Evolutionary conservation across 441 rosid genomes (phyloP), one percentile per base, ranked within the genome.

Genomic region (Lepidium campestre): DNA sequence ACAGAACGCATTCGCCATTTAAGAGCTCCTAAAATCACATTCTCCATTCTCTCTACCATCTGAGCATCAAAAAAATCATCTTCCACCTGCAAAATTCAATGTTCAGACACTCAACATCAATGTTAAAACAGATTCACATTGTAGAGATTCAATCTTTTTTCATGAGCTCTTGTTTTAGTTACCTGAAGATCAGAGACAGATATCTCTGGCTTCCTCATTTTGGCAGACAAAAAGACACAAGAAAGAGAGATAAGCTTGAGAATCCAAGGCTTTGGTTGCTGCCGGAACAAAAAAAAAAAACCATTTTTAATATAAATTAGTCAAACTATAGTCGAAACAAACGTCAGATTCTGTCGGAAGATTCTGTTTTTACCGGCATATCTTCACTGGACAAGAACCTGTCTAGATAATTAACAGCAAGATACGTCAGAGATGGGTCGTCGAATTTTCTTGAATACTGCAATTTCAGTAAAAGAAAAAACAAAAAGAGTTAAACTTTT

Each of bases 1-100:
- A 90, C 62, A 6, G 94, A 90, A 22, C 97, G 86, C 92, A 85
- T 90, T 75, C 97, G 67, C 97, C 97, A 90, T 68, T 87, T 78
- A 15, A 87, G 78, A 68, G 88, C 88, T 58, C 90, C 94, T 73
- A 90, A 73, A 37, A 90, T 74, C 13, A 90, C 70, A 17, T 74
- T 66, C 74, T 90, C 94, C 92, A 90, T 87, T 62, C 83, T 73
- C 72, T 85, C 80, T 59, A 86, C 70, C 50, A 81, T 76, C 45
- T 74, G 75, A 7, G 70, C 49, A 64, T 87, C 86, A 57, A 80
- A 85, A 12, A 77, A 56, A 41, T 81, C 67, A 18, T 83, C 83
- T 34, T 68, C 83, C n/a, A 66, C 62, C 68, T 68, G 44, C 20
- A 13, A 36, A 14, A 2, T 8, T 25, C 34, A 41, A 19, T 17